Base-by-base conservation (phyloP, 2,329 filamentous ascomycete genomes). In the Aspergillus luchuensis region DNA sequence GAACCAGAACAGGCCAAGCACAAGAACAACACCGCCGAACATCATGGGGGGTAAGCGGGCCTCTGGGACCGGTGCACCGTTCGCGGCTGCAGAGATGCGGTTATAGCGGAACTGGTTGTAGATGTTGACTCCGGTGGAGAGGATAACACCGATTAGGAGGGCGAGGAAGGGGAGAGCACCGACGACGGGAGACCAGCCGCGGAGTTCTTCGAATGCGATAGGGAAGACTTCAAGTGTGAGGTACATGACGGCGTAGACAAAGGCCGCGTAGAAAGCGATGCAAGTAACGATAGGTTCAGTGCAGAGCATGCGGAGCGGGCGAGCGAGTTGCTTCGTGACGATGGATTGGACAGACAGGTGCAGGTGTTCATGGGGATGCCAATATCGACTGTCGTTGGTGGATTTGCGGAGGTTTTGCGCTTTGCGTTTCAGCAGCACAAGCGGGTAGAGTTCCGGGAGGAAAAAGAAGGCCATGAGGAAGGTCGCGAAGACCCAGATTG, bases 271-370 rank as follows among this genome's bases (percentile, higher is more conserved):
- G 13, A 80, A 65, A 2, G 79, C 76, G 30, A 82, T 78, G 39
- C 73, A 76, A 1, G 77, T 73, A 10, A 83, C 76, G 67, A 83
- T 82, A 0, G 81, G 80, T 61, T 83, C 80, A 1, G 77, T 81
- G 15, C 75, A 61, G 3, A 84, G 70, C 79, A 84, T 82, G 25
- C 62, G 63, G 8, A 81, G 51, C 0, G 80, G 79, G 1, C 79
- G 75, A 13, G 69, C 71, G 25, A 81, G 69, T 57, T 81, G 75
- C 59, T 81, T 81, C 7, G 74, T 79, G 15, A 80, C 56, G 61
- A 79, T 72, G 48, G 73, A 76, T 17, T 72, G 72, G 23, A 74
- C 43, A 50, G 76, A 74, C 30, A 83, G 69, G 58, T 78, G 76
- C 48, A 77, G 68, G 4, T 72, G 63, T 56, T 82, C 79, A 51